These are phyloP conservation scores for Linaria vulgaris DNA, from an alignment of 257 asterid species.

Conservation along the genomic window DNA sequence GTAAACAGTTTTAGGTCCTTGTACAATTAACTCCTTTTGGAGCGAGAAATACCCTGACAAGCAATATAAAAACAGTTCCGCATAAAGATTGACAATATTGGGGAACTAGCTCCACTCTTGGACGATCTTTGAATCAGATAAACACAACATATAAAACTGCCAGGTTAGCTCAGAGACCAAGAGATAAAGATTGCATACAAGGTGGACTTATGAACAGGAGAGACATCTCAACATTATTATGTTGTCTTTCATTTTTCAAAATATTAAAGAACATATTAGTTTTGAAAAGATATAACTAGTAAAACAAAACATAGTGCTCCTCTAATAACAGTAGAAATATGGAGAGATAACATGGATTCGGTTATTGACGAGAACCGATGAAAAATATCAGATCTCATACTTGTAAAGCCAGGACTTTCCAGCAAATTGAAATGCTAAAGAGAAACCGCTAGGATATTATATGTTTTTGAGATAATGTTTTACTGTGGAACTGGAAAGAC, in stretches of 20 bases:
- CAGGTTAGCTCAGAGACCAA: too few species aligned
- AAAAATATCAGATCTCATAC: slow-evolving; percentile 15
- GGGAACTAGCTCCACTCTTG: background rate
- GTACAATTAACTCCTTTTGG: background rate
- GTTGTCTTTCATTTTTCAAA: background rate
- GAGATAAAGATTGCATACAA: too few species aligned
- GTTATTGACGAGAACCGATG: background rate
- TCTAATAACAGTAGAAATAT: background rate
- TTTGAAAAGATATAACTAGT: background rate
- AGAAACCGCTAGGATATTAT: too few species aligned
- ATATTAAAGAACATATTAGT: background rate
- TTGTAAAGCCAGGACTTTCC: slow-evolving; percentile 6
- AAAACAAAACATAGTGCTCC: background rate
- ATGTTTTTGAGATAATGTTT: too few species aligned
- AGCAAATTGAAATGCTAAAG: slow-evolving; percentile 5
- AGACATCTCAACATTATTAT: background rate
- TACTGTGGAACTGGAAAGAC: slow-evolving; percentile 31
- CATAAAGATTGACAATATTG: background rate
- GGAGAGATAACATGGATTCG: slow-evolving; percentile 5
- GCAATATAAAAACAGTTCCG: background rate
- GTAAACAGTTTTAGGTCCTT: background rate
- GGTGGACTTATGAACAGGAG: background rate
- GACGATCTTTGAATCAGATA: background rate
- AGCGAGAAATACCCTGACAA: background rate
- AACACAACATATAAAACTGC: background rate